Evolutionary conservation across 768 basidiomycete species (phyloP).

Genomic region (Russula lepida): DNA sequence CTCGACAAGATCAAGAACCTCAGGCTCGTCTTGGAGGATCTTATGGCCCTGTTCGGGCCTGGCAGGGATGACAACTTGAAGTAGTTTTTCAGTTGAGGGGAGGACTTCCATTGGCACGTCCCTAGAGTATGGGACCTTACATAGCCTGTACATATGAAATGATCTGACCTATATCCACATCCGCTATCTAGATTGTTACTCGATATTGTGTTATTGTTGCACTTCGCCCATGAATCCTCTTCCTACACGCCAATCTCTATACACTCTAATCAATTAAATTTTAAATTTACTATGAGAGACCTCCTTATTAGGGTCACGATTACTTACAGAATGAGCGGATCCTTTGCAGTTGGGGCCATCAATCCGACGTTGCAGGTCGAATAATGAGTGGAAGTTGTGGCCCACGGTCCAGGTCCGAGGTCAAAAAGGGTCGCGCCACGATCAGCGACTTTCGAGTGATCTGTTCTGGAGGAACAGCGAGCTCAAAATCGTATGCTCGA

Average conservation of each 20-base stretch:
- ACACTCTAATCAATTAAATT: not conserved
- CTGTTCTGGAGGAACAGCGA: constrained; percentile 4
- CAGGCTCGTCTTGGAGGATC: constrained; percentile 77
- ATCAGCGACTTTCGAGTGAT: constrained; percentile 8
- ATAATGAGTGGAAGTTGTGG: constrained; percentile 20
- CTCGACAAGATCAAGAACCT: constrained; percentile 77
- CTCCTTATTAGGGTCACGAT: not conserved
- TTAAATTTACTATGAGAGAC: not conserved
- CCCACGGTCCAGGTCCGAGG: not conserved
- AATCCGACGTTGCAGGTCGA: constrained; percentile 4
- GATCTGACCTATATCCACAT: not conserved
- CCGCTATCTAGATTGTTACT: too few relatives aligned
- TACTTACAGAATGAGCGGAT: not conserved
- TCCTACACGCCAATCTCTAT: too few relatives aligned
- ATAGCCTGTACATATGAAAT: not conserved
- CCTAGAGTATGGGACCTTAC: not conserved
- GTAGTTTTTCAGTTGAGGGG: not conserved
- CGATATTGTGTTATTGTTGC: too few relatives aligned
- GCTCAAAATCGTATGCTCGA: constrained; percentile 23
- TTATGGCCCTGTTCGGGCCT: constrained; percentile 69
- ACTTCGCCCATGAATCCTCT: too few relatives aligned
- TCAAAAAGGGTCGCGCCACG: constrained; percentile 17
- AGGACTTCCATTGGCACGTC: not conserved
- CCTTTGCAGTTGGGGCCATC: not conserved
- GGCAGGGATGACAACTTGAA: constrained; percentile 35